phyloP scores from a whole-genome alignment of 2,329 filamentous ascomycete genomes.

The Zymoseptoria pseudotritici region DNA sequence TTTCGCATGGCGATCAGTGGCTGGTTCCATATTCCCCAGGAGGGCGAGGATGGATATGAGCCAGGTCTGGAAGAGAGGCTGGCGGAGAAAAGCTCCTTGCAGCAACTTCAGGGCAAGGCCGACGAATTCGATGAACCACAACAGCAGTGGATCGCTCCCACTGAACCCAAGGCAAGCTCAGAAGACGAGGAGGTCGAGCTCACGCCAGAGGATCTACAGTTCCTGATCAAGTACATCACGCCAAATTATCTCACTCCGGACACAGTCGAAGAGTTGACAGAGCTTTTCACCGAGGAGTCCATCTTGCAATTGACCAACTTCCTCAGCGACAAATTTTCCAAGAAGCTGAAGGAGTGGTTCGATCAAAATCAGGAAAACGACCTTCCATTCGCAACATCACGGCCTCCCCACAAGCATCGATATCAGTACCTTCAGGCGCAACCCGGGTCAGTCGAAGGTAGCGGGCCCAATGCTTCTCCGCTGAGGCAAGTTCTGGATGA shows the following conservation, averaged over 20 bases:
- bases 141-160: constrained; percentile 44
- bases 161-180: constrained; percentile 35
- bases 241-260: constrained; percentile 89
- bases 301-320: constrained; percentile 76
- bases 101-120: constrained; percentile 85
- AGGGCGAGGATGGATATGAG: constrained; percentile 86
- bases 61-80: constrained; percentile 81
- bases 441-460: constrained; percentile 8
- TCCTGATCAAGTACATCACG: constrained; percentile 81
- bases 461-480: constrained; percentile 39
- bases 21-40: constrained; percentile 97
- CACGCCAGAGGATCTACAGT: constrained; percentile 74
- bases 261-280: constrained; percentile 72
- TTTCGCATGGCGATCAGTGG: constrained; percentile 97
- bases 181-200: constrained; percentile 60
- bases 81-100: constrained; percentile 80
- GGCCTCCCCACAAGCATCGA: constrained; percentile 90
- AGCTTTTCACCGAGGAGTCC: constrained; percentile 74
- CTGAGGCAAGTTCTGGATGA: constrained; percentile 72
- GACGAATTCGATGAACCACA: constrained; percentile 82
- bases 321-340: constrained; percentile 68
- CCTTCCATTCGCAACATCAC: constrained; percentile 42
- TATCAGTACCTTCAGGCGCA: constrained; percentile 62
- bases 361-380: constrained; percentile 47
- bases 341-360: constrained; percentile 63